These are phyloP conservation scores for Plasmodium coatneyi DNA, from an alignment of 169 alveolate genomes.

Conservation along the genomic window DNA sequence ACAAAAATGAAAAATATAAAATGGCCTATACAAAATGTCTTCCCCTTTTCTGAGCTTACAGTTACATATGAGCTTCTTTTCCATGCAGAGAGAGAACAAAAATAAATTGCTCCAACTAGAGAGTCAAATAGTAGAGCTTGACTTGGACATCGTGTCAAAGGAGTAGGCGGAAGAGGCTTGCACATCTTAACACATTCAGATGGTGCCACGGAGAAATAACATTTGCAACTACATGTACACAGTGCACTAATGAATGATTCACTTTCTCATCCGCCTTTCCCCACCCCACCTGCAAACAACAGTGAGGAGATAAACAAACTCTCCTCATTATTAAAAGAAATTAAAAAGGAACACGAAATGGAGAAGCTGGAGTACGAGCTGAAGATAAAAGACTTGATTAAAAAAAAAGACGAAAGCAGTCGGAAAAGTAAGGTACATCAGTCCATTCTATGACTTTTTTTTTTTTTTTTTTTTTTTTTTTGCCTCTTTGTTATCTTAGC, in stretches of 20 bases:
- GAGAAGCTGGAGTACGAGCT: slow-evolving; percentile 9
- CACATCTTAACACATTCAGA: background rate
- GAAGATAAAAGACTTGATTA: slow-evolving; percentile 35
- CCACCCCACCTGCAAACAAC: background rate
- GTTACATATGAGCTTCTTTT: background rate
- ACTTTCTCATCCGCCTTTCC: background rate
- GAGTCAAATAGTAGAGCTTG: slow-evolving; percentile 33
- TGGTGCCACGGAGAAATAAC: background rate
- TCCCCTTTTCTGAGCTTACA: background rate
- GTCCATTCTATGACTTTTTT: background rate
- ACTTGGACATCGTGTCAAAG: slow-evolving; percentile 22
- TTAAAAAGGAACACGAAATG: slow-evolving; percentile 33
- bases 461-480: background rate
- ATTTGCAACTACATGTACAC: background rate
- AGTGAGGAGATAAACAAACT: slow-evolving; percentile 41
- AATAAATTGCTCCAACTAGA: slow-evolving; percentile 33
- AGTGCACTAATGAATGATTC: background rate
- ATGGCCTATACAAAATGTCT: background rate
- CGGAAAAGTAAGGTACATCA: slow-evolving; percentile 39
- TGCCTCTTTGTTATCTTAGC: background rate
- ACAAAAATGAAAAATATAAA: background rate
- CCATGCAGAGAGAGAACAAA: slow-evolving; percentile 20
- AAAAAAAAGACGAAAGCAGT: slow-evolving; percentile 25
- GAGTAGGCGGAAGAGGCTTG: slow-evolving; percentile 7
- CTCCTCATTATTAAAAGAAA: slow-evolving; percentile 10